A percentile compares a stretch with the other conserved stretches of the same genome.
phyloP scores from a whole-genome alignment of 805 yeast species.

The Saturnispora gosingensis region DNA sequence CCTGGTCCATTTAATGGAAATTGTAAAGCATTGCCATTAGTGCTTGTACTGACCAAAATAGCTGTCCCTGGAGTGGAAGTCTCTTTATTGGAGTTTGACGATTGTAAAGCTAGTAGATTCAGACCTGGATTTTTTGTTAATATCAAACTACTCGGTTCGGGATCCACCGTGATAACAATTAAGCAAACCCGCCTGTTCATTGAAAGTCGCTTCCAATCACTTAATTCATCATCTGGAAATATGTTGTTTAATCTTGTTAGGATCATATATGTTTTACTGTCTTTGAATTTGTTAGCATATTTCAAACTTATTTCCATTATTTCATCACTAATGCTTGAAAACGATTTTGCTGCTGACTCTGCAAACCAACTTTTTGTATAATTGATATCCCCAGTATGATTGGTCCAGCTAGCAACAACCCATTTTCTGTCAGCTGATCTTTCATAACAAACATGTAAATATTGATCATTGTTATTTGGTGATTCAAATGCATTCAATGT shows the following conservation, averaged over 20 bases:
- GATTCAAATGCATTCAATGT: conserved; percentile 29
- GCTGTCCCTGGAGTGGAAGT: conserved; percentile 12
- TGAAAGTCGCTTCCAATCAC: conserved; percentile 70
- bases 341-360: conserved; percentile 24
- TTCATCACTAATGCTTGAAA: conserved; percentile 53
- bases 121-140: conserved; percentile 19
- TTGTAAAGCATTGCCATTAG: conserved; percentile 5
- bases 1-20: conserved; percentile 4
- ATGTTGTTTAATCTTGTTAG: conserved; percentile 64
- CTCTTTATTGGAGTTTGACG: conserved; percentile 22
- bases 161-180: conserved; percentile 61
- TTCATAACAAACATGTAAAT: conserved; percentile 79
- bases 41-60: not conserved
- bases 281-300: conserved; percentile 30
- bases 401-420: conserved; percentile 86
- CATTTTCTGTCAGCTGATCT: conserved; percentile 73
- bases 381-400: conserved; percentile 58
- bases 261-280: conserved; percentile 53
- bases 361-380: conserved; percentile 57
- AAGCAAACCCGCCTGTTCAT: conserved; percentile 47
- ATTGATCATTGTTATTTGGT: conserved; percentile 57
- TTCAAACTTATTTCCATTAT: conserved; percentile 53
- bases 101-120: not conserved
- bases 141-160: conserved; percentile 39
- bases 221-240: conserved; percentile 72